Conservation (phyloP, 2,329 filamentous ascomycete genomes). For the Xylariales sp. region DNA sequence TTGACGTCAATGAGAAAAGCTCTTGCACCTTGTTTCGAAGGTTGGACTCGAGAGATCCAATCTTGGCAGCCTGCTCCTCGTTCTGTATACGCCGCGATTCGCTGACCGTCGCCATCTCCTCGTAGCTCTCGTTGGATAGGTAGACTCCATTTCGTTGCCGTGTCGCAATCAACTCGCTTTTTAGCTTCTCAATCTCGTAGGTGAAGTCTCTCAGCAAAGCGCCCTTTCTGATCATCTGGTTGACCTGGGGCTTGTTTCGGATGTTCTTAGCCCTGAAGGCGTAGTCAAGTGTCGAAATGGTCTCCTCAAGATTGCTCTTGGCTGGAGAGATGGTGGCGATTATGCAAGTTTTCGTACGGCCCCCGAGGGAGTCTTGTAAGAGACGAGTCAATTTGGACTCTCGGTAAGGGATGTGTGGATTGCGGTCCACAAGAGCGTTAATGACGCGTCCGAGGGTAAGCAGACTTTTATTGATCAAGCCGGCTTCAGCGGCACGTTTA, state of each 20-base stretch:
- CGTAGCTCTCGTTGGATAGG: slow-evolving; percentile 86
- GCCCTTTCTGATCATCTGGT: slow-evolving; percentile 92
- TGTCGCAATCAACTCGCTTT: slow-evolving; percentile 92
- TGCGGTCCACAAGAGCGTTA: slow-evolving; percentile 93
- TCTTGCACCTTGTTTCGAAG: slow-evolving; percentile 95
- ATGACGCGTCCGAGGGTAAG: slow-evolving; percentile 96
- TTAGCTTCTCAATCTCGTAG: slow-evolving; percentile 91
- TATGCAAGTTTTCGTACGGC: slow-evolving; percentile 97
- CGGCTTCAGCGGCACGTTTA: slow-evolving; percentile 94
- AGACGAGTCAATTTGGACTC: slow-evolving; percentile 97
- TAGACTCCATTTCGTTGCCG: slow-evolving; percentile 96
- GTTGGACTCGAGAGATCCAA: slow-evolving; percentile 91
- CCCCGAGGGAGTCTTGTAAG: slow-evolving; percentile 95
- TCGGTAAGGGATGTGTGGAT: slow-evolving; percentile 87
- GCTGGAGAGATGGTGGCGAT: slow-evolving; percentile 96
- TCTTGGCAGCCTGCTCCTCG: slow-evolving; percentile 91
- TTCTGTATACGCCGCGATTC: slow-evolving; percentile 91
- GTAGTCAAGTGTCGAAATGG: slow-evolving; percentile 97
- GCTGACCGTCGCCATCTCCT: slow-evolving; percentile 90
- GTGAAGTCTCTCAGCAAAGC: slow-evolving; percentile 92
- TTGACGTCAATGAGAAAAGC: slow-evolving; percentile 85
- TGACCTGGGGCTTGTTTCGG: slow-evolving; percentile 95
- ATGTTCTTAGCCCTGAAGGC: slow-evolving; percentile 99
- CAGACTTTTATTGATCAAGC: slow-evolving; percentile 97
- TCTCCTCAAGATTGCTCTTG: slow-evolving; percentile 95